phyloP scores from a whole-genome alignment of 2,329 filamentous ascomycete species.

The Penicillium sp. region DNA sequence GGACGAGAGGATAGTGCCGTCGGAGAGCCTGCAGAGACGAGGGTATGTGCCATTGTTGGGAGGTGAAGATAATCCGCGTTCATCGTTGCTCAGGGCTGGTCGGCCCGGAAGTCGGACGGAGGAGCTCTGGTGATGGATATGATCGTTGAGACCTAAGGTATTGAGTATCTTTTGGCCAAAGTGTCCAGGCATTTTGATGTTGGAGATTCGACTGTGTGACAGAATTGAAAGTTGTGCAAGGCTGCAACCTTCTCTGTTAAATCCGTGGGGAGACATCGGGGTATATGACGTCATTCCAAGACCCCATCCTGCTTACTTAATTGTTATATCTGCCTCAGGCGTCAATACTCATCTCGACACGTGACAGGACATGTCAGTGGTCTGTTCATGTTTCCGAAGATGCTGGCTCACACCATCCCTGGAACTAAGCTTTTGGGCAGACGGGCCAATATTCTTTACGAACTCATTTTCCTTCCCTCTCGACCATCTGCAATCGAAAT shows the following conservation, averaged over 20 bases:
- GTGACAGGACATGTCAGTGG: not conserved
- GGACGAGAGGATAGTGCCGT: slow-evolving; percentile 42
- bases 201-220: not conserved
- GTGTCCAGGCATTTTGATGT: slow-evolving; percentile 20
- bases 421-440: not conserved
- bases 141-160: slow-evolving; percentile 21
- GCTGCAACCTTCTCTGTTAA: not conserved
- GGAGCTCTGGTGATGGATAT: not conserved
- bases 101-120: slow-evolving; percentile 7
- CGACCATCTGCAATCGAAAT: no score
- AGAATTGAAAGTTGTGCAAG: not conserved
- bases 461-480: no score
- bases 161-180: slow-evolving; percentile 29
- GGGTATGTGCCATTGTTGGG: slow-evolving; percentile 40
- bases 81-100: slow-evolving; percentile 25
- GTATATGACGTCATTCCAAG: not conserved
- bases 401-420: no score
- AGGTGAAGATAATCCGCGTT: slow-evolving; percentile 30
- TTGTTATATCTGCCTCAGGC: not conserved
- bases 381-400: no score
- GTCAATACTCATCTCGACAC: not conserved
- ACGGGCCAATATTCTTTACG: no score
- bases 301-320: not conserved
- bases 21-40: slow-evolving; percentile 39
- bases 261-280: not conserved